Percentiles rank a stretch among this genome's conserved stretches.
Evolutionary conservation across 2,329 filamentous ascomycete species (phyloP).

Genomic region (Fonsecaea monophora): DNA sequence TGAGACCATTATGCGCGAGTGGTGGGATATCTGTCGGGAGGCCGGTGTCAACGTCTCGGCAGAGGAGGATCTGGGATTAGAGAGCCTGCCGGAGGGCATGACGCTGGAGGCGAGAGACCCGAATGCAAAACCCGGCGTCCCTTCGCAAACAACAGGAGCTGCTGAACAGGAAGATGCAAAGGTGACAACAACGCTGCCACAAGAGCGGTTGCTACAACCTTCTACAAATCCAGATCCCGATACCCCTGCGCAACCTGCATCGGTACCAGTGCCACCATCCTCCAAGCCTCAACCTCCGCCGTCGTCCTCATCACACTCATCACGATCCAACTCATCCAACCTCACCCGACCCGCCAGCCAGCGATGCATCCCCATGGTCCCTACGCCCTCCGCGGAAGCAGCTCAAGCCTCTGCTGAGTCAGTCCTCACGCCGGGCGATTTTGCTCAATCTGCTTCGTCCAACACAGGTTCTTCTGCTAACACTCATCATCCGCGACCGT

Average conservation of each 20-base stretch:
- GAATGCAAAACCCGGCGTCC: conserved; percentile 8
- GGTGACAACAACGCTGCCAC: not conserved
- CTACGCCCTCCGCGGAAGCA: conserved; percentile 34
- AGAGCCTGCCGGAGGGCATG: conserved; percentile 61
- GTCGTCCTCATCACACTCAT: not conserved
- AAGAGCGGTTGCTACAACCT: not conserved
- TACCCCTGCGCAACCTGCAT: not conserved
- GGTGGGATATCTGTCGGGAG: conserved; percentile 64
- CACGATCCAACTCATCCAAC: not conserved
- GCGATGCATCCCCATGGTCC: conserved; percentile 22
- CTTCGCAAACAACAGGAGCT: not conserved
- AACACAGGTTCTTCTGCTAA: conserved; percentile 37
- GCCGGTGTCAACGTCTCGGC: conserved; percentile 49
- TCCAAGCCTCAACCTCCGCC: not conserved
- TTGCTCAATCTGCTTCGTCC: conserved; percentile 25
- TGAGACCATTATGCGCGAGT: conserved; percentile 74
- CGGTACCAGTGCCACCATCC: not conserved
- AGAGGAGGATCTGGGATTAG: conserved; percentile 49
- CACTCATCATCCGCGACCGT: conserved; percentile 52
- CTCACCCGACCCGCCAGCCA: conserved; percentile 42
- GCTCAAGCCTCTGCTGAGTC: conserved; percentile 34
- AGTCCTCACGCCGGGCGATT: conserved; percentile 28
- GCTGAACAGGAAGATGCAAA: conserved; percentile 2
- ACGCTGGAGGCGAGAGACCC: conserved; percentile 74
- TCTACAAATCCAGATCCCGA: conserved; percentile 2